Evolutionary conservation across 257 asterid genomes (phyloP), one percentile per base, ranked within the genome.

Genomic region (Solanum peruvianum): DNA sequence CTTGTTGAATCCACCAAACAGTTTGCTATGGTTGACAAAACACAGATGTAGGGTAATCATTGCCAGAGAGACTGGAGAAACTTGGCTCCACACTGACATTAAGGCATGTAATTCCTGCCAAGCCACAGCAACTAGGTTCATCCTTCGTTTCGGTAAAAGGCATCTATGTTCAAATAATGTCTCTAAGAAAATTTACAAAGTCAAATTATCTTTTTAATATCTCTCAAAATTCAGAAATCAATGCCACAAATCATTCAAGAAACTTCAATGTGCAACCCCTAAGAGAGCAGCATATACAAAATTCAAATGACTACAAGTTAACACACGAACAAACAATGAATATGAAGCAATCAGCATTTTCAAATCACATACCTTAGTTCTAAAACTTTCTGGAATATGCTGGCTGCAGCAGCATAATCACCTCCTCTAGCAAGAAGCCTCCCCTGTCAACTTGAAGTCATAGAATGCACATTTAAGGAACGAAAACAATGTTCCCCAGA

Each of bases 381-480:
- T 87, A 97, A 90, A 78, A 94, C 95, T 88, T 92, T 94, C 94
- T 94, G 94, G 87, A 95, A 95, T 73, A 93, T 87, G 64, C 90
- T 96, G 88, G 97, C 95, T 64, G 99, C 99, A 29, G 98, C 96
- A 93, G 92, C 91, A 90, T 91, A 93, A 90, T 97, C 97, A 88
- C 98, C 95, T 88, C 94, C 93, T 95, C 90, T 94, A 83, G 99
- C 99, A 91, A 94, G 99, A 92, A 97, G 99, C 92, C 94, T 93
- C 89, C 99, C 99, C 99, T 97, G 99, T 97, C 96, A 94, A 97
- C 98, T 97, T 97, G 92, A 88, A 94, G 95, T 93, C 93, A 92
- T 93, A 93, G 92, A 91, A 88, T 78, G 88, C 94, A 93, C 87
- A 89, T 92, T 94, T 90, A 86, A 71, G 82, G 87, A 64, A 47